Conservation (phyloP, 306 rosid genomes). For the Ochetophila trinervis region DNA sequence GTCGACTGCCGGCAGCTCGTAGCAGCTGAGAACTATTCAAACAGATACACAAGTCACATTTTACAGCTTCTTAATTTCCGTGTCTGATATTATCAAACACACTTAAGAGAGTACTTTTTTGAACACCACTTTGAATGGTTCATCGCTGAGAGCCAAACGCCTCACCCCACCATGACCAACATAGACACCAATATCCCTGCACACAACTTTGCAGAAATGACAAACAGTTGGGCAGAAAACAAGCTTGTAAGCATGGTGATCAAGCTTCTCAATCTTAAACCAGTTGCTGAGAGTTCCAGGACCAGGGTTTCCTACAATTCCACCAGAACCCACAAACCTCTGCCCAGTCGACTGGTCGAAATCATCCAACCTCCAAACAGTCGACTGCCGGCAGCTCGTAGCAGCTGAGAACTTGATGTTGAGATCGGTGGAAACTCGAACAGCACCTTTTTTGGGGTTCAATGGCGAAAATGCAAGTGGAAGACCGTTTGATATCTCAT, state of each 20-base stretch:
- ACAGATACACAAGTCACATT: too few relatives aligned
- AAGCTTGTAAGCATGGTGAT: constrained; percentile 39
- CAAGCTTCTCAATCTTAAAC: constrained; percentile 59
- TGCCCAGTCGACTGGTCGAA: constrained; percentile 31
- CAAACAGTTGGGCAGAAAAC: constrained; percentile 54
- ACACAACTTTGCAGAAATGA: constrained; percentile 36
- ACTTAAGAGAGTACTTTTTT: too few relatives aligned
- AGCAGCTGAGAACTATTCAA: background rate
- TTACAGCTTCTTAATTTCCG: too few relatives aligned
- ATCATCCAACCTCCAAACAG: constrained; percentile 48
- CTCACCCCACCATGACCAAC: constrained; percentile 20
- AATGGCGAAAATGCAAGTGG: constrained; percentile 35
- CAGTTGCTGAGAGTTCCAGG: constrained; percentile 36
- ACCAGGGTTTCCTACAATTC: constrained; percentile 49
- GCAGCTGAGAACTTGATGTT: constrained; percentile 36
- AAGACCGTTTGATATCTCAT: constrained; percentile 35
- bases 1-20: constrained; percentile 34
- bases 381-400: constrained; percentile 28
- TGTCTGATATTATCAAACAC: too few relatives aligned
- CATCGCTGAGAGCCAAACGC: constrained; percentile 36
- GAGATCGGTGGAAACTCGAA: constrained; percentile 41
- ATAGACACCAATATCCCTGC: constrained; percentile 47
- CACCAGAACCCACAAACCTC: constrained; percentile 47
- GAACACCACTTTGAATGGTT: constrained; percentile 34
- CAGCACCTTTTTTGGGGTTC: constrained; percentile 32